Conservation (phyloP, 768 basidiomycete species). For the Termitomyces sp. region DNA sequence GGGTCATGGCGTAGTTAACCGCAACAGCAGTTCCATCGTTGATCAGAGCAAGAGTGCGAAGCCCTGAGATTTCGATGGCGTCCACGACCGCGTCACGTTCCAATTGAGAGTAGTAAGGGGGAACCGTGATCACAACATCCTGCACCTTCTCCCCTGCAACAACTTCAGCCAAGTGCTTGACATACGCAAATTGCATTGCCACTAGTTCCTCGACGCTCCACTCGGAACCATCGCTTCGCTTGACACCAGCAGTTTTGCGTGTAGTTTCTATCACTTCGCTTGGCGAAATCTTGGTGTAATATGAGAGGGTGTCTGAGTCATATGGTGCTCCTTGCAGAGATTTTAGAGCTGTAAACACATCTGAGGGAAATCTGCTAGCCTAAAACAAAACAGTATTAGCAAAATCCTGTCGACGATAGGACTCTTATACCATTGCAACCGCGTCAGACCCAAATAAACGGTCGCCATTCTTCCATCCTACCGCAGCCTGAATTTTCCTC, state of each 20-base stretch:
- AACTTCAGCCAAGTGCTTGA: constrained; percentile 81
- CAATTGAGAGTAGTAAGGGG: constrained; percentile 83
- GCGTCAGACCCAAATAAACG: constrained; percentile 88
- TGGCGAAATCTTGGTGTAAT: constrained; percentile 51
- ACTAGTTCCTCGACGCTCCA: constrained; percentile 89
- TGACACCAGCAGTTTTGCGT: constrained; percentile 57
- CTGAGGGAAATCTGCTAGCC: constrained; percentile 89
- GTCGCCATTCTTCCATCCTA: constrained; percentile 90
- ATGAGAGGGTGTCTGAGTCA: constrained; percentile 51
- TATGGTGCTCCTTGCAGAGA: constrained; percentile 70
- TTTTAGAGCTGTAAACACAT: constrained; percentile 85
- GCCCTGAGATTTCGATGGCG: constrained; percentile 86
- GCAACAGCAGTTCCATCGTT: constrained; percentile 96
- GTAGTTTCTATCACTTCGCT: constrained; percentile 46
- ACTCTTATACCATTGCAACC: constrained; percentile 67
- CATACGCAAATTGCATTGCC: constrained; percentile 90
- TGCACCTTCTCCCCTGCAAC: constrained; percentile 69
- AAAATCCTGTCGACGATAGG: neutral
- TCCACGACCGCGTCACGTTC: constrained; percentile 91
- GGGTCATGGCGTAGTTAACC: constrained; percentile 97
- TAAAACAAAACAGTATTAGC: constrained; percentile 23
- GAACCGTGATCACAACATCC: constrained; percentile 87
- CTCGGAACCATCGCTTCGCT: constrained; percentile 54
- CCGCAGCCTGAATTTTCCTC: constrained; percentile 85
- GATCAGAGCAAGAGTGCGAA: constrained; percentile 77